phyloP scores from a whole-genome alignment of 2,329 filamentous ascomycete genomes.

The Corinectria fuckeliana region DNA sequence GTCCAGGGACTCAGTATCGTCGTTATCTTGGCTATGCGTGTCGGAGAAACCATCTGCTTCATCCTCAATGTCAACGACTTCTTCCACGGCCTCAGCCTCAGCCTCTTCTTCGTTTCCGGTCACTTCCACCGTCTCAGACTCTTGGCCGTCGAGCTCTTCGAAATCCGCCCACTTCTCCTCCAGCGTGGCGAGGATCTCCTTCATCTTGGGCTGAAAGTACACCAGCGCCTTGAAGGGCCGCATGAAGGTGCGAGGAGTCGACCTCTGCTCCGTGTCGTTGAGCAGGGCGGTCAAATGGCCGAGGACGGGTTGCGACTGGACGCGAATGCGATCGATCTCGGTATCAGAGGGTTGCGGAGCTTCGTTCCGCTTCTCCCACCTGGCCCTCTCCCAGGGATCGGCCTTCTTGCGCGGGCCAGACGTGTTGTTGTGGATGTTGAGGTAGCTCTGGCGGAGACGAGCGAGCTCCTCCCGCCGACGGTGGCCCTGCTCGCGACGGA shows the following conservation, averaged over 20 bases:
- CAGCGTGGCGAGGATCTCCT: constrained; percentile 45
- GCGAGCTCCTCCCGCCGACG: constrained; percentile 47
- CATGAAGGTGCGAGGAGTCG: constrained; percentile 48
- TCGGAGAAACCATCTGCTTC: constrained; percentile 14
- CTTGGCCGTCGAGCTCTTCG: constrained; percentile 39
- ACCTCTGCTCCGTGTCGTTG: constrained; percentile 45
- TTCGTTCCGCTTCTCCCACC: constrained; percentile 37
- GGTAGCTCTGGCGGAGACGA: constrained; percentile 42
- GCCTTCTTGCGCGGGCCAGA: constrained; percentile 9
- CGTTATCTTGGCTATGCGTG: constrained; percentile 25
- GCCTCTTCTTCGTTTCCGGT: constrained; percentile 26
- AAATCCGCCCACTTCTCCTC: constrained; percentile 51
- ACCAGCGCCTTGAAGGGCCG: constrained; percentile 50
- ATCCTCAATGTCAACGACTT: constrained; percentile 19
- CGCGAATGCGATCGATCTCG: constrained; percentile 46
- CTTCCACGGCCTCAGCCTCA: constrained; percentile 40
- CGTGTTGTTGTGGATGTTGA: constrained; percentile 15
- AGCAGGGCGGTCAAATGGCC: constrained; percentile 47
- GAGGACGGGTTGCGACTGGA: constrained; percentile 50
- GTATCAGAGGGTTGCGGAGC: constrained; percentile 25
- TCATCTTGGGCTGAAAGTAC: constrained; percentile 51
- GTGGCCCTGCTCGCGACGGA: constrained; percentile 46
- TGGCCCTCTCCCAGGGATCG: constrained; percentile 27
- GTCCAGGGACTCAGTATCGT: constrained; percentile 42
- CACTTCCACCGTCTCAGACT: constrained; percentile 33